Base-by-base conservation (phyloP, 164 flowering plant species). In the Kalanchoe fedtschenkoi region DNA sequence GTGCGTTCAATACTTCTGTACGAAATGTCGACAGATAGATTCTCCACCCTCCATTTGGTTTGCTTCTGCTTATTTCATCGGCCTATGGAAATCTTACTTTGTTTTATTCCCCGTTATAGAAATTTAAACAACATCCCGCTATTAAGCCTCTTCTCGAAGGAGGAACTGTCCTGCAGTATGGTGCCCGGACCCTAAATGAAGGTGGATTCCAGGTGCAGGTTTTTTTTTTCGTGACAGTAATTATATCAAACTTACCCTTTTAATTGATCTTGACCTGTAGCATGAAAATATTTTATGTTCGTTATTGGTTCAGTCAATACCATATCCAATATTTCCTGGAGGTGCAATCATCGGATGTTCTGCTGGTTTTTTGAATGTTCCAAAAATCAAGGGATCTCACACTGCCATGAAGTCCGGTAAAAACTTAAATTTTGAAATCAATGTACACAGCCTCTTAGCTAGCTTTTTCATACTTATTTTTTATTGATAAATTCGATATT, bases 321-420 rank as follows among this genome's bases (percentile, higher is more conserved):
- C 99, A 64, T 80, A 88, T 77, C 96, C 97, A 75, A 86, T 91
- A 73, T 95, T 95, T 68, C 97, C 97, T 0, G 96, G 99, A 68
- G 97, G 99, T 70, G 99, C 97, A 66, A 81, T 95, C 62, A 81
- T 91, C 59, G 99, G 99, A 73, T 95, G 99, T 72, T 88, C 99
- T 24, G 99, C 96, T 75, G 97, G 99, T 65, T 95, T 90, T 75
- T 62, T 91, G 65, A 95, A 95, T 73, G 99, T 91, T 47, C 96
- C 95, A 35, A 95, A 91, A 72, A 91, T 91, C 39, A 95, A 91
- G 77, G 99, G 97, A 69, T 83, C 95, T 13, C 97, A 95, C 70
- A 95, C 97, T 39, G 95, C 96, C 34, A 95, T 95, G 95, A 91
- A 95, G 75, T 95, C 97, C 76, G 96, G 97, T 86, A 75, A 15